Evolutionary conservation across 2,329 filamentous ascomycete species (phyloP).

Genomic region (Trichophyton schoenleinii): DNA sequence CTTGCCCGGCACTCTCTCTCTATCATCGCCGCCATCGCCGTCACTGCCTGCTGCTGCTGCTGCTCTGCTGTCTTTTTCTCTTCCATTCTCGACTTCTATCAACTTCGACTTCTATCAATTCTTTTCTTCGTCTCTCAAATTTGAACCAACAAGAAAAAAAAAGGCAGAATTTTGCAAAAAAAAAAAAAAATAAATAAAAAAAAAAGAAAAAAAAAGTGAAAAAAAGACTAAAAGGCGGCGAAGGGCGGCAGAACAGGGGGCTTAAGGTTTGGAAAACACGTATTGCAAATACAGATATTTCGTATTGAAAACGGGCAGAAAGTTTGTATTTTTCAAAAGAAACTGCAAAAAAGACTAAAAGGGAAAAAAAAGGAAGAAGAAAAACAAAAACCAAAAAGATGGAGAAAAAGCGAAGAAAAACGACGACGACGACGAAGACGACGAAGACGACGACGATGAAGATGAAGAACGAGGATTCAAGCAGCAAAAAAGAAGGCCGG

Average conservation of each 20-base stretch:
- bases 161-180: not conserved
- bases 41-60: no score
- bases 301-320: not conserved
- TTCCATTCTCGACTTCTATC: no score
- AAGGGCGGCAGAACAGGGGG: not conserved
- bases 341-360: conserved; percentile 3
- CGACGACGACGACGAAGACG: not conserved
- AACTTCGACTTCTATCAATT: conserved; percentile 14
- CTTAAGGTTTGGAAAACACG: not conserved
- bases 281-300: not conserved
- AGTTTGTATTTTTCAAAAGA: not conserved
- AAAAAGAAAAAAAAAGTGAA: conserved; percentile 9
- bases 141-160: not conserved
- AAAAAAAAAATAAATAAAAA: conserved; percentile 7
- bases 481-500: not conserved
- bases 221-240: conserved; percentile 10
- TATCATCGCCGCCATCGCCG: no score
- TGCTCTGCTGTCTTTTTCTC: no score
- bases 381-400: conserved; percentile 12
- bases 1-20: no score
- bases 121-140: not conserved
- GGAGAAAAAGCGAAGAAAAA: not conserved
- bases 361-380: conserved; percentile 1
- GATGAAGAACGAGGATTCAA: not conserved
- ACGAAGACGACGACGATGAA: not conserved